Conservation (phyloP, 495 filamentous ascomycete species). For the Hapsidospora chrysogenum region DNA sequence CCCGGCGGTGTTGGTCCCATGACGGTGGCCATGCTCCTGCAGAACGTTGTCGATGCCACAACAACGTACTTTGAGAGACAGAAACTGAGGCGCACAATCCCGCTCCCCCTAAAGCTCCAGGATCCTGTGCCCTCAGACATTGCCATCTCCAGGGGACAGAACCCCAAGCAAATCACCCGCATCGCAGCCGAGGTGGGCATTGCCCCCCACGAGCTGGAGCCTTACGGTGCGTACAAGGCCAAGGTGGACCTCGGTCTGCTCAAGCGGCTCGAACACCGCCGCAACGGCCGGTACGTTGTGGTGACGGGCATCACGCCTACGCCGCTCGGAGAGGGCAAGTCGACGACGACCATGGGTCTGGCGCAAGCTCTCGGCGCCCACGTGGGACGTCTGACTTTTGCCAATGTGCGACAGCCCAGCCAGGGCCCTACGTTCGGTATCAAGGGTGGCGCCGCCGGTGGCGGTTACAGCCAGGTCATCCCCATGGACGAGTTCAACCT, state of each 20-base stretch:
- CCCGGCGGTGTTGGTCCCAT: constrained; percentile 95
- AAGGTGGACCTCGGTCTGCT: constrained; percentile 76
- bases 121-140: constrained; percentile 85
- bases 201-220: constrained; percentile 69
- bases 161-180: constrained; percentile 72
- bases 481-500: constrained; percentile 99
- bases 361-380: constrained; percentile 89
- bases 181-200: constrained; percentile 82
- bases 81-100: constrained; percentile 55
- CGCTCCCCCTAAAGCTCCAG: constrained; percentile 59
- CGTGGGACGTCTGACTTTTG: constrained; percentile 71
- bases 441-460: constrained; percentile 93
- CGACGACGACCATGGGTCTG: constrained; percentile 93
- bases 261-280: constrained; percentile 69
- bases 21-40: constrained; percentile 93
- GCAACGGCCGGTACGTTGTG: constrained; percentile 77
- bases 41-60: constrained; percentile 81
- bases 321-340: constrained; percentile 95
- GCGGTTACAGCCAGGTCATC: constrained; percentile 96
- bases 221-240: constrained; percentile 86
- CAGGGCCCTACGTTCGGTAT: constrained; percentile 98
- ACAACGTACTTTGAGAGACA: constrained; percentile 67
- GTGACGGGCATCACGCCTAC: constrained; percentile 94
- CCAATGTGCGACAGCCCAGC: constrained; percentile 92
- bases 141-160: constrained; percentile 73